Conservation (phyloP, 2,329 filamentous ascomycete species). For the Metarhizium humberi region DNA sequence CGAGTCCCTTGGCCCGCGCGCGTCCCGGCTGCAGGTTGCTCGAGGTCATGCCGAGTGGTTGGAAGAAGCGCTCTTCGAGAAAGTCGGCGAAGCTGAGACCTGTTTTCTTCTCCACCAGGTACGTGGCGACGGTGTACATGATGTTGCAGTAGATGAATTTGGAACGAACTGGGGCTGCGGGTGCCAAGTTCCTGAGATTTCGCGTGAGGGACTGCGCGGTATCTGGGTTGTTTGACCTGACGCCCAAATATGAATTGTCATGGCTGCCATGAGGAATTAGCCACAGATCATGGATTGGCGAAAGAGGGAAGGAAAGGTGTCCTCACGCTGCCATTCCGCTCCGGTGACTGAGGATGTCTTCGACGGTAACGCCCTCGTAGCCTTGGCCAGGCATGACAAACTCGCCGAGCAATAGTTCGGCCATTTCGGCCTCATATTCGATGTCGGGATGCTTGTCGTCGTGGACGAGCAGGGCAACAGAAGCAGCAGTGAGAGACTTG, state of each 20-base stretch:
- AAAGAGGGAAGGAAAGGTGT: neutral
- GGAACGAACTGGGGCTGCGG: slow-evolving; percentile 13
- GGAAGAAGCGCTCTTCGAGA: slow-evolving; percentile 14
- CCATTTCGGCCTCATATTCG: slow-evolving; percentile 14
- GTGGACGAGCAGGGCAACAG: slow-evolving; percentile 14
- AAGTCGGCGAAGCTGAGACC: slow-evolving; percentile 13
- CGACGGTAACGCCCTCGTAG: slow-evolving; percentile 12
- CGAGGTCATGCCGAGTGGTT: slow-evolving; percentile 16
- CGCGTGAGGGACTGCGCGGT: slow-evolving; percentile 14
- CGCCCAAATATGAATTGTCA: slow-evolving; percentile 15
- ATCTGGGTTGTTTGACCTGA: slow-evolving; percentile 10
- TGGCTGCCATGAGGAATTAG: slow-evolving; percentile 8
- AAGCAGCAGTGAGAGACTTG: slow-evolving; percentile 18
- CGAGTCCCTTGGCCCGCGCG: slow-evolving; percentile 11
- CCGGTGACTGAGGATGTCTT: slow-evolving; percentile 16
- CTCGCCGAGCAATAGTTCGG: slow-evolving; percentile 15
- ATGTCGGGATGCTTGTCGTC: slow-evolving; percentile 14
- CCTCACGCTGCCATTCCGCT: slow-evolving; percentile 16
- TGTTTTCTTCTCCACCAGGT: slow-evolving; percentile 14
- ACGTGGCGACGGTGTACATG: slow-evolving; percentile 17
- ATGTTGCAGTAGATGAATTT: slow-evolving; percentile 18
- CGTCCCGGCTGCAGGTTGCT: slow-evolving; percentile 14
- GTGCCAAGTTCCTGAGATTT: slow-evolving; percentile 17
- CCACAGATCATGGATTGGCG: neutral
- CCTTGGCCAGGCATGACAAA: slow-evolving; percentile 15